Evolutionary conservation across 2,329 filamentous ascomycete genomes (phyloP).

Genomic region (Paracoccidioides lutzii): DNA sequence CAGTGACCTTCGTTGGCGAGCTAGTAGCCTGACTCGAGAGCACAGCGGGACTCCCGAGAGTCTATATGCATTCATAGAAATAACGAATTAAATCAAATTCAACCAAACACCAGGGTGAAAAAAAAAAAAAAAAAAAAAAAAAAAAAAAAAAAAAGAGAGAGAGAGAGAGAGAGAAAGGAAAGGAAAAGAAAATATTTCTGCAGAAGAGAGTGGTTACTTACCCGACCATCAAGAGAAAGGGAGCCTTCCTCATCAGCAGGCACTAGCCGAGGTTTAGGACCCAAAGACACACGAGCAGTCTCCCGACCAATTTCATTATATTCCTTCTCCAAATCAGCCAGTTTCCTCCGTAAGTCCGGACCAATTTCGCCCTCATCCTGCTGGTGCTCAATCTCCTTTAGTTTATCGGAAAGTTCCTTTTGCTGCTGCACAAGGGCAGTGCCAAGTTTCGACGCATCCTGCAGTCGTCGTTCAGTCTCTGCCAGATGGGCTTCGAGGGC

Average conservation of each 20-base stretch:
- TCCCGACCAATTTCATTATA: slow-evolving; percentile 90
- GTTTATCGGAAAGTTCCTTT: slow-evolving; percentile 63
- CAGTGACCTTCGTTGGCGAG: slow-evolving; percentile 78
- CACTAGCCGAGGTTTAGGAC: slow-evolving; percentile 63
- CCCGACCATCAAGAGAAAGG: slow-evolving; percentile 35
- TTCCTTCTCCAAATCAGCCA: slow-evolving; percentile 81
- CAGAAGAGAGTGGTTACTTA: slow-evolving; percentile 16
- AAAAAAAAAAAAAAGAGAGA: too few relatives aligned
- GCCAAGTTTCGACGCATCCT: slow-evolving; percentile 81
- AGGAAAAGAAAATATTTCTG: slow-evolving; percentile 1
- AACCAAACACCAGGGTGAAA: neutral
- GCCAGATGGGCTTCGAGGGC: slow-evolving; percentile 82
- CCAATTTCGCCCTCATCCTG: slow-evolving; percentile 66
- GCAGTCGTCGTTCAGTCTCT: slow-evolving; percentile 81
- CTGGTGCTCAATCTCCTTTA: slow-evolving; percentile 72
- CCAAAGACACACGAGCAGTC: slow-evolving; percentile 75
- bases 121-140: neutral
- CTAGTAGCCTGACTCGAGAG: slow-evolving; percentile 74
- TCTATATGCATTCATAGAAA: slow-evolving; percentile 31
- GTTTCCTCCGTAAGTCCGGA: slow-evolving; percentile 66
- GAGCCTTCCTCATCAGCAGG: slow-evolving; percentile 49
- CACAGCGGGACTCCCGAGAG: slow-evolving; percentile 58
- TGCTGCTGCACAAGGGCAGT: slow-evolving; percentile 79
- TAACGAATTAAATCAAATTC: slow-evolving; percentile 3
- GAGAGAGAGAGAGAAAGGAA: too few relatives aligned